Base-by-base conservation (phyloP, 306 rosid species). In the Mimosa pudica region DNA sequence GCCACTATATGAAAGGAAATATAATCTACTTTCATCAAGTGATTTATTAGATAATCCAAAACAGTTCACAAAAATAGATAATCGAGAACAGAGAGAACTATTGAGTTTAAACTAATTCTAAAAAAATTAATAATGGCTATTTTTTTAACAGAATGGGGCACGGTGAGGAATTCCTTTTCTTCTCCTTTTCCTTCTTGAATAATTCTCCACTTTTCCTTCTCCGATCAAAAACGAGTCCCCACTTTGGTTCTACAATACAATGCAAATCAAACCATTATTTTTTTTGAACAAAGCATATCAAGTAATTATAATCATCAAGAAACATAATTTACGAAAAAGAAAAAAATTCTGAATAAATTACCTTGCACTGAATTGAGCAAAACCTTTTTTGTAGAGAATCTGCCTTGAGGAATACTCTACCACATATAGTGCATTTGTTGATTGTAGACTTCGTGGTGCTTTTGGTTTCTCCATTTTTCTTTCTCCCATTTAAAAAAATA, bases 321-420 rank as follows among this genome's bases (percentile, higher is more conserved):
- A 24, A 1, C 30, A 24, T 24, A 24, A 24, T 24, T 48, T 9
- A 47, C 10, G 55, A 49, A 49, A 49, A 1, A 55, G 10, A n/a
- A 9, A 55, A 49, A 9, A 6, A 2, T 17, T 18, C 12, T 57
- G 2, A 0, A 2, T 57, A 7, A 0, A 2, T 55, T 4, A 70
- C 58, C 48, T 66, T 66, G 48, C 71, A 73, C 48, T 35, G n/a
- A 0, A 74, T 8, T 12, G 77, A 74, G 30, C 77, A 57, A 4
- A 74, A 55, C 54, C 5, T 10, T 7, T 6, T 55, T 24, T 24
- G 30, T 24, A 24, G 30, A 24, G 30, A 24, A 1, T n/a, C 6
- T 5, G 42, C 42, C 2, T 4, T 18, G 1, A 5, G 8, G 54
- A 55, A 14, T 57, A 18, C 41, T 45, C 18, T 55, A 41, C 38